Evolutionary conservation across 2,329 filamentous ascomycete genomes (phyloP).

Genomic region (Trichoderma hamatum): DNA sequence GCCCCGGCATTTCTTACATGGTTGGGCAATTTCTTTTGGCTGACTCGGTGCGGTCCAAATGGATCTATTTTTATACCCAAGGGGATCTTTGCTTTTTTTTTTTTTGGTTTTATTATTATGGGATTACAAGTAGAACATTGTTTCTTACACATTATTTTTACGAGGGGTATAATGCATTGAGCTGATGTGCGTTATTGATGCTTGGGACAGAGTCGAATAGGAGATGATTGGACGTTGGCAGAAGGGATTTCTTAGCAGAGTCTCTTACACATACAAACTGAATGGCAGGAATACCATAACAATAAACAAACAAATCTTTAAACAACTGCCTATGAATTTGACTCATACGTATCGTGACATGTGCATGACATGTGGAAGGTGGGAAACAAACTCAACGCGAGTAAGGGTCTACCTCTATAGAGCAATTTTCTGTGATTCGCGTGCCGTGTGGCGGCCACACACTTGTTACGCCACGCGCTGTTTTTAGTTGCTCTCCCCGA

Average conservation of each 20-base stretch:
- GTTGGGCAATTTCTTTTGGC: neutral
- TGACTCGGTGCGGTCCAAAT: neutral
- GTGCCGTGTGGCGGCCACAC: constrained; percentile 10
- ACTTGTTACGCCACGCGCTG: constrained; percentile 12
- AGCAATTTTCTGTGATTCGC: neutral
- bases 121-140: constrained; percentile 17
- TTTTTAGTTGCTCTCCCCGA: neutral
- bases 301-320: constrained; percentile 6
- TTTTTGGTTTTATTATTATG: neutral
- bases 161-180: constrained; percentile 12
- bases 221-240: constrained; percentile 3
- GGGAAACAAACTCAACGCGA: neutral
- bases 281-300: constrained; percentile 46
- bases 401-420: neutral
- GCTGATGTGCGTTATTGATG: constrained; percentile 2
- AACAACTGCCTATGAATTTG: neutral
- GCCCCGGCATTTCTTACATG: constrained; percentile 5
- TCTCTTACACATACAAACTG: constrained; percentile 32
- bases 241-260: neutral
- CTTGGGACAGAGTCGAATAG: neutral
- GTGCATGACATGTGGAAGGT: neutral
- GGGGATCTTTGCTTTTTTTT: neutral
- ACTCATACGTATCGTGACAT: neutral
- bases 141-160: neutral
- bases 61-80: constrained; percentile 7